phyloP scores from a whole-genome alignment of 352 stramenopile species.

The Thraustochytrium sp. region DNA sequence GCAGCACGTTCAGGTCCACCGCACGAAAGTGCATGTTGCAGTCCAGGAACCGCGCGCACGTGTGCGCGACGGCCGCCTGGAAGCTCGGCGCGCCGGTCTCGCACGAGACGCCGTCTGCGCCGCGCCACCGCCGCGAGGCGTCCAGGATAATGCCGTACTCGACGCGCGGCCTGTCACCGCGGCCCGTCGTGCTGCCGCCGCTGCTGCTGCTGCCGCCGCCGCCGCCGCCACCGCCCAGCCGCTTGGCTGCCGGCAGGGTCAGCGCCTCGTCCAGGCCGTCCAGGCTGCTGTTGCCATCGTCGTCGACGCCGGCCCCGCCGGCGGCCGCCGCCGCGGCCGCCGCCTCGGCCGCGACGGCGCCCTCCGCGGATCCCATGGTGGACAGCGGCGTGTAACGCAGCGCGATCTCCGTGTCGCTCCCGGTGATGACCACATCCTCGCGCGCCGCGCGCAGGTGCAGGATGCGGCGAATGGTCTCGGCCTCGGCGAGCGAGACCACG shows the following conservation, averaged over 20 bases:
- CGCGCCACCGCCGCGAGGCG: slow-evolving; percentile 33
- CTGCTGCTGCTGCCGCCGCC: too few relatives aligned
- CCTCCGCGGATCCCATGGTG: neutral
- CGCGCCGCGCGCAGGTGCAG: slow-evolving; percentile 57
- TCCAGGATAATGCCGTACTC: slow-evolving; percentile 44
- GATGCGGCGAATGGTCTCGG: slow-evolving; percentile 77
- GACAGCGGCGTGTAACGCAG: slow-evolving; percentile 28
- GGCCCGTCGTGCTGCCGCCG: too few relatives aligned
- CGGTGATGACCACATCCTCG: neutral
- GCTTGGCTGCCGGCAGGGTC: neutral
- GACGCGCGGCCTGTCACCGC: too few relatives aligned
- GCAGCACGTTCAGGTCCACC: slow-evolving; percentile 61
- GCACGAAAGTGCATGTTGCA: slow-evolving; percentile 81
- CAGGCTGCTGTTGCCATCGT: neutral
- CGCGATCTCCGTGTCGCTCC: slow-evolving; percentile 30
- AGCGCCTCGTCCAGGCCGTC: neutral
- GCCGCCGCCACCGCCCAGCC: too few relatives aligned
- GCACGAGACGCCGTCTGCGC: neutral
- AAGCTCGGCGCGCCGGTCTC: neutral
- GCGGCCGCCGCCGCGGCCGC: neutral
- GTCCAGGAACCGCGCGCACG: slow-evolving; percentile 75
- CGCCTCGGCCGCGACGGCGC: neutral
- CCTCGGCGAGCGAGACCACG: slow-evolving; percentile 73
- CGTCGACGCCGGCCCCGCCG: neutral
- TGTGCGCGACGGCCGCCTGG: slow-evolving; percentile 21